phyloP scores from a whole-genome alignment of 2,329 filamentous ascomycete genomes.

The Alternaria gansuensis region DNA sequence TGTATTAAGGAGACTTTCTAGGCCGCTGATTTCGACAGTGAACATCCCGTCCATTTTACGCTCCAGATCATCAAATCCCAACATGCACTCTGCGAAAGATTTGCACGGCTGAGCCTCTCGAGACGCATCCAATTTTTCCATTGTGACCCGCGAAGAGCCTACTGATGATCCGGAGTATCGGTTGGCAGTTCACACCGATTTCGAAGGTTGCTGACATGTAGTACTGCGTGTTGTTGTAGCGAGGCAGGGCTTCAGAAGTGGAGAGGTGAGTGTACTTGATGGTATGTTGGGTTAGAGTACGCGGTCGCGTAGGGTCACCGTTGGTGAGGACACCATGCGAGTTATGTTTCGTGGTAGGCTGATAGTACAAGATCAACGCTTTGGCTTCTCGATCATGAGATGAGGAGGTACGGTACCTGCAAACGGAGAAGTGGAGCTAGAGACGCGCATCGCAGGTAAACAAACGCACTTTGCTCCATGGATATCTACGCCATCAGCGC shows the following conservation, averaged over 20 bases:
- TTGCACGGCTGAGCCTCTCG: background rate
- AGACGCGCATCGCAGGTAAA: background rate
- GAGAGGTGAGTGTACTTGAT: background rate
- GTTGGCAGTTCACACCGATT: background rate
- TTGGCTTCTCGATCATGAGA: background rate
- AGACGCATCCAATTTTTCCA: background rate
- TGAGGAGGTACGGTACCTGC: background rate
- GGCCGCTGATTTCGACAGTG: background rate
- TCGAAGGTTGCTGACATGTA: background rate
- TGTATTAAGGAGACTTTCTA: background rate
- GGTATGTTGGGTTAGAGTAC: background rate
- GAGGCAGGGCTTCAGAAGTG: no score
- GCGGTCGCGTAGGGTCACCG: background rate
- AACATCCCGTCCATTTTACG: background rate
- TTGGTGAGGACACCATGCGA: background rate
- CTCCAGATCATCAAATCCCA: background rate
- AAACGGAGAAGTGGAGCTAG: background rate
- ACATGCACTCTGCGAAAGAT: background rate
- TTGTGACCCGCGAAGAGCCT: background rate
- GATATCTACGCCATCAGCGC: background rate
- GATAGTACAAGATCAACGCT: background rate
- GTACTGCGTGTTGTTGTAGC: background rate
- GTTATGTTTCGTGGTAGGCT: background rate
- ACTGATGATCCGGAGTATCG: background rate
- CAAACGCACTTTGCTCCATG: background rate